Evolutionary conservation across 1,139 yeast genomes (phyloP).

Genomic region (Meyerozyma athensensis): DNA sequence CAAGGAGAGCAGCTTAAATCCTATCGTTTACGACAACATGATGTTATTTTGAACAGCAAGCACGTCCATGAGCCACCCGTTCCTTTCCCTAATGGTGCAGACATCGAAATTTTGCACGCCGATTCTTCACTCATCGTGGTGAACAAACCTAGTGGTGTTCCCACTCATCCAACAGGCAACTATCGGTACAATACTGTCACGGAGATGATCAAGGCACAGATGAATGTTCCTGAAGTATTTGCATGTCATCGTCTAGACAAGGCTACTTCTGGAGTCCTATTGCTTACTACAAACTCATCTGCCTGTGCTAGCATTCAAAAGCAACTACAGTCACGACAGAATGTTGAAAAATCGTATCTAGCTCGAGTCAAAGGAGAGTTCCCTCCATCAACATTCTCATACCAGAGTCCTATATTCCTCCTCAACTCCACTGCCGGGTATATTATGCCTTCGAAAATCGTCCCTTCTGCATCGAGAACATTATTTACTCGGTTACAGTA

Average conservation of each 20-base stretch:
- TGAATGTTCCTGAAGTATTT: constrained; percentile 30
- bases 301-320: constrained; percentile 42
- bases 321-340: constrained; percentile 32
- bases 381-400: constrained; percentile 28
- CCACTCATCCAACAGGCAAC: constrained; percentile 75
- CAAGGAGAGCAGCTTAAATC: constrained; percentile 21
- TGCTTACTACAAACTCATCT: constrained; percentile 48
- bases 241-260: constrained; percentile 72
- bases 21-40: constrained; percentile 39
- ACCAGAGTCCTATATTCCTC: constrained; percentile 34
- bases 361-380: constrained; percentile 60
- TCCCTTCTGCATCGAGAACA: constrained; percentile 32
- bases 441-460: constrained; percentile 24
- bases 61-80: constrained; percentile 67
- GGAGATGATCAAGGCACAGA: constrained; percentile 48
- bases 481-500: constrained; percentile 25
- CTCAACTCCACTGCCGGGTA: constrained; percentile 34
- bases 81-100: constrained; percentile 19
- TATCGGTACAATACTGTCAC: constrained; percentile 58
- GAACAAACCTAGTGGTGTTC: constrained; percentile 72
- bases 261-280: constrained; percentile 68
- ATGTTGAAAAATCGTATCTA: constrained; percentile 45
- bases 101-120: constrained; percentile 41
- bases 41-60: constrained; percentile 38
- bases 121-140: constrained; percentile 52